A percentile compares a stretch with the other conserved stretches of the same genome.
Evolutionary conservation across 139 green algal species (phyloP).

Genomic region (Micractinium sp.): DNA sequence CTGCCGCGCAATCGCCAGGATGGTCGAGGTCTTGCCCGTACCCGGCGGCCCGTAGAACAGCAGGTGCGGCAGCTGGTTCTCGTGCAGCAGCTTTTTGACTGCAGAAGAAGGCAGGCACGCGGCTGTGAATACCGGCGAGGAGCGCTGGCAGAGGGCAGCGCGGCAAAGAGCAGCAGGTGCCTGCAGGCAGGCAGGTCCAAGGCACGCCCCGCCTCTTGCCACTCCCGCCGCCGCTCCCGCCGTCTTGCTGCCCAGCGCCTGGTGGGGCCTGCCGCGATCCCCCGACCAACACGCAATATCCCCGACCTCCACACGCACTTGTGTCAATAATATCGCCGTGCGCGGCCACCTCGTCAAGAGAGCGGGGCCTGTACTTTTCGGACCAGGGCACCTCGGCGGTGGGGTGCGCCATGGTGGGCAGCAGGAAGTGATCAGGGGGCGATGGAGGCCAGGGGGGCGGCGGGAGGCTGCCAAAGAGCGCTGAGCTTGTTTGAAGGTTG

Average conservation of each 20-base stretch:
- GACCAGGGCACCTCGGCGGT: constrained; percentile 74
- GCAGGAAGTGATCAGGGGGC: not conserved
- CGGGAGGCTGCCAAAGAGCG: too few relatives aligned
- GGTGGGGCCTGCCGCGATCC: too few relatives aligned
- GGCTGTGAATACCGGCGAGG: not conserved
- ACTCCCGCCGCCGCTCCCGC: too few relatives aligned
- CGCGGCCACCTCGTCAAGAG: constrained; percentile 92
- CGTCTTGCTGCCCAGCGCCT: too few relatives aligned
- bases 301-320: constrained; percentile 64
- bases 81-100: constrained; percentile 49
- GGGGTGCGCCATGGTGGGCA: not conserved
- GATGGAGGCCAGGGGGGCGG: too few relatives aligned
- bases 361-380: constrained; percentile 96
- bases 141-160: not conserved
- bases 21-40: constrained; percentile 98
- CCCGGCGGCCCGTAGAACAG: constrained; percentile 98
- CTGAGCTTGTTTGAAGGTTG: too few relatives aligned
- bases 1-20: constrained; percentile 88
- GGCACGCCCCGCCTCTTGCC: too few relatives aligned
- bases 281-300: not conserved
- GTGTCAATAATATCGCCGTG: constrained; percentile 99
- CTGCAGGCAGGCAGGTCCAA: not conserved
- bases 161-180: not conserved
- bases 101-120: not conserved
- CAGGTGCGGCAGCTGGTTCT: constrained; percentile 91